A percentile compares a stretch with the other conserved stretches of the same genome.
phyloP scores from a whole-genome alignment of 2,329 filamentous ascomycete genomes.

The Gnomoniopsis sp. region DNA sequence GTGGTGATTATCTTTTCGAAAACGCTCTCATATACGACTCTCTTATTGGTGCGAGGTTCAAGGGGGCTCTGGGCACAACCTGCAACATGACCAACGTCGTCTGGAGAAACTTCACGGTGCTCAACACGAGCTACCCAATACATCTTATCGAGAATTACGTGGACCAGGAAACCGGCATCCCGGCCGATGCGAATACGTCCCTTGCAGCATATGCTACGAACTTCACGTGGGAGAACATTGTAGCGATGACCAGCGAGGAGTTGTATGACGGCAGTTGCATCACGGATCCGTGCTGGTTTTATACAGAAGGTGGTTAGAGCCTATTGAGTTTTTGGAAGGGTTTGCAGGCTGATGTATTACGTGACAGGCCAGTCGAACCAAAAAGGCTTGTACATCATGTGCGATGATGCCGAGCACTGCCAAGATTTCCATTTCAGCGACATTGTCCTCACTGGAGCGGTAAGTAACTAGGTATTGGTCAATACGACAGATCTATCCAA shows the following conservation, averaged over 20 bases:
- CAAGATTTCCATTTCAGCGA: conserved; percentile 20
- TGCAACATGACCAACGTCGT: conserved; percentile 22
- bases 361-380: conserved; percentile 14
- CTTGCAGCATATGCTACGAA: conserved; percentile 20
- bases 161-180: conserved; percentile 20
- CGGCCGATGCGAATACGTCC: conserved; percentile 10
- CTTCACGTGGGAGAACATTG: conserved; percentile 22
- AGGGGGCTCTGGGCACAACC: conserved; percentile 21
- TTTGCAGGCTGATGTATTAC: background rate
- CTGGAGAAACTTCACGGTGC: conserved; percentile 22
- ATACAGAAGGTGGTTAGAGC: conserved; percentile 15
- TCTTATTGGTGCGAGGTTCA: conserved; percentile 22
- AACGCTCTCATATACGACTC: conserved; percentile 20
- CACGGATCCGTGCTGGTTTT: conserved; percentile 22
- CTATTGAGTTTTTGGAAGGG: background rate
- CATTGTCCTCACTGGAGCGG: conserved; percentile 19
- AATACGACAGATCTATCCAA: no score
- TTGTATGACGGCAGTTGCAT: conserved; percentile 21
- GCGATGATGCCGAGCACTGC: conserved; percentile 19
- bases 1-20: conserved; percentile 22
- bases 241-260: conserved; percentile 10
- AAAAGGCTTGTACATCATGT: conserved; percentile 20
- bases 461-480: conserved; percentile 8
- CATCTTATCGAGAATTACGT: conserved; percentile 24
- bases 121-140: conserved; percentile 22